These are phyloP conservation scores for Sporothrix phasma DNA, from an alignment of 2,329 filamentous ascomycete species.

Conservation along the genomic window DNA sequence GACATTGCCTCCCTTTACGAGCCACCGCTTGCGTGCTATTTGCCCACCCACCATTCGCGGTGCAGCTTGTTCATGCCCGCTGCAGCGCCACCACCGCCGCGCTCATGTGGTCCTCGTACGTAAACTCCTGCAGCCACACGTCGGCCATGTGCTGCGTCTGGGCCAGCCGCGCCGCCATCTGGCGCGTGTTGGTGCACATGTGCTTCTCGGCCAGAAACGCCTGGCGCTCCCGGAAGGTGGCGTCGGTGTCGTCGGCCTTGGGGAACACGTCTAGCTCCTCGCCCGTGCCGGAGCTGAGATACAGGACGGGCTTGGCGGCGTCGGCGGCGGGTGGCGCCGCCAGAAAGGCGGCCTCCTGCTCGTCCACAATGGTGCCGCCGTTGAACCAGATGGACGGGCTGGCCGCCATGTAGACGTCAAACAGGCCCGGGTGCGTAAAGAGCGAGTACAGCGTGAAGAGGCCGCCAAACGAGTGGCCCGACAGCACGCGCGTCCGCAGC, in stretches of 20 bases:
- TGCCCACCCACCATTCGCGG: constrained; percentile 8
- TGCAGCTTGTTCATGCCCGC: constrained; percentile 11
- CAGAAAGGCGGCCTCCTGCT: neutral
- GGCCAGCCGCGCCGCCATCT: neutral
- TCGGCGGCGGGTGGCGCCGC: neutral
- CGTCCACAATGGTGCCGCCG: constrained; percentile 1
- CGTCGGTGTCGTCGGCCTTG: constrained; percentile 11
- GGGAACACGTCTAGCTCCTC: constrained; percentile 6
- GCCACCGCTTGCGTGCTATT: neutral
- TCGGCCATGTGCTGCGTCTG: neutral
- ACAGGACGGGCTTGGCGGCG: constrained; percentile 5
- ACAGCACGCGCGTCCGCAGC: constrained; percentile 10
- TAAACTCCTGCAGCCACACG: constrained; percentile 12
- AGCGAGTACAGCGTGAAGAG: constrained; percentile 13
- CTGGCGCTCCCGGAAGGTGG: neutral
- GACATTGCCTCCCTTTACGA: neutral
- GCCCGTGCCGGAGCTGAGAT: constrained; percentile 11
- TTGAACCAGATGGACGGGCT: constrained; percentile 17
- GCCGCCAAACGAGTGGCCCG: constrained; percentile 16
- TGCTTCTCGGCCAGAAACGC: neutral
- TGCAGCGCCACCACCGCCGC: constrained; percentile 11
- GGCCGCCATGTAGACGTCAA: constrained; percentile 11
- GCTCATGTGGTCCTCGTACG: constrained; percentile 13
- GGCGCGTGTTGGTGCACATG: constrained; percentile 6
- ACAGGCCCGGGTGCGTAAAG: constrained; percentile 15